Evolutionary conservation across 1,284 basidiomycete species (phyloP).

Genomic region (Tilletia horrida): DNA sequence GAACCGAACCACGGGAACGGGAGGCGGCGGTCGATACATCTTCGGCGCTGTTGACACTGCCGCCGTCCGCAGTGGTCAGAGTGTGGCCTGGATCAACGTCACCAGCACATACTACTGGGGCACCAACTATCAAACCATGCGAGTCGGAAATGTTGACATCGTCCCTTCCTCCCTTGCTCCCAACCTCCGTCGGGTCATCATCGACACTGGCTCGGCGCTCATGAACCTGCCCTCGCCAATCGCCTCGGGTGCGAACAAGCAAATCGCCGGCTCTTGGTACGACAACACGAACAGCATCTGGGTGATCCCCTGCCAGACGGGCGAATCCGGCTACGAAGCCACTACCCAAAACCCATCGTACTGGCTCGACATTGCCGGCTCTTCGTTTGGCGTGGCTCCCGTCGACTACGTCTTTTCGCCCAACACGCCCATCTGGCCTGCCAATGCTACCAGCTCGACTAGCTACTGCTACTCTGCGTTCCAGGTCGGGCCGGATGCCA

Average conservation of each 20-base stretch:
- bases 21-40: conserved; percentile 40
- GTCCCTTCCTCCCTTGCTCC: conserved; percentile 22
- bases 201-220: conserved; percentile 42
- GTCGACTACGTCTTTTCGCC: conserved; percentile 43
- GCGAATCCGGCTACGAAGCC: conserved; percentile 33
- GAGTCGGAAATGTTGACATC: conserved; percentile 28
- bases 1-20: conserved; percentile 37
- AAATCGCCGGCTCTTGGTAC: conserved; percentile 29
- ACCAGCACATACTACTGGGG: conserved; percentile 37
- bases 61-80: conserved; percentile 27
- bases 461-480: conserved; percentile 39
- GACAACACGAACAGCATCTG: conserved; percentile 28
- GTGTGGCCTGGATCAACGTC: conserved; percentile 32
- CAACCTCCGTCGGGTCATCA: conserved; percentile 26
- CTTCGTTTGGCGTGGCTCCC: conserved; percentile 35
- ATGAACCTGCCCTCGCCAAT: conserved; percentile 32
- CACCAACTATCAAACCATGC: conserved; percentile 33
- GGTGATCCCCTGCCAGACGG: conserved; percentile 41
- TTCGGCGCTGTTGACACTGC: conserved; percentile 38
- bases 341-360: conserved; percentile 28
- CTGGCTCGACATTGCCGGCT: conserved; percentile 29
- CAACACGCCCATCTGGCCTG: conserved; percentile 31
- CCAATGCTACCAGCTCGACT: conserved; percentile 28
- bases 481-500: conserved; percentile 33
- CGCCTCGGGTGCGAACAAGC: conserved; percentile 32